Conservation (phyloP, 208 protist species). For the Leishmania aethiopica region DNA sequence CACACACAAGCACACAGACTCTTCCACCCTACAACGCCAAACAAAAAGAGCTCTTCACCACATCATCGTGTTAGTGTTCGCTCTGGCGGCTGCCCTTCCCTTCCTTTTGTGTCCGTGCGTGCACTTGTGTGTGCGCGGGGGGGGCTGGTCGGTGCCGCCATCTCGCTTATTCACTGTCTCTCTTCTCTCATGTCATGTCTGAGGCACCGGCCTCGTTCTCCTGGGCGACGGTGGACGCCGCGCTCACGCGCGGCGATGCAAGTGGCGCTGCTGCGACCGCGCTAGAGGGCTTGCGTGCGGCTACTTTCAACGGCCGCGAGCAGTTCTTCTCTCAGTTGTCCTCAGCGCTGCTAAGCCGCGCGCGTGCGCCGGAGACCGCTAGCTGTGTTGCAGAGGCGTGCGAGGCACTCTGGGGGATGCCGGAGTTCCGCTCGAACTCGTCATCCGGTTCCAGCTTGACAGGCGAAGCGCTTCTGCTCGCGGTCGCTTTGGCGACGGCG, state of each 20-base stretch:
- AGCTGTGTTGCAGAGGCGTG: constrained; percentile 14
- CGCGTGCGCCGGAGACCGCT: constrained; percentile 2
- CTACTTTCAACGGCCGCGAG: constrained; percentile 9
- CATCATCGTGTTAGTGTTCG: not conserved
- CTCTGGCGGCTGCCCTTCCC: not conserved
- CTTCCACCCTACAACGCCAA: not conserved
- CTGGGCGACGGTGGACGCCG: constrained; percentile 5
- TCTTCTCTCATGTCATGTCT: not conserved
- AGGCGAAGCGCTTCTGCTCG: constrained; percentile 25
- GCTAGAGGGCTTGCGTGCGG: constrained; percentile 6
- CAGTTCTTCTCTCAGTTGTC: constrained; percentile 23
- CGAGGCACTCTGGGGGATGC: constrained; percentile 21
- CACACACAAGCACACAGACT: too few species aligned
- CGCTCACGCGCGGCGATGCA: constrained; percentile 11
- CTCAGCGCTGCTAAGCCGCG: not conserved
- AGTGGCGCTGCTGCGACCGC: not conserved
- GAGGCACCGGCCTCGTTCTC: not conserved
- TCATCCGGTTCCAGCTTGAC: constrained; percentile 6
- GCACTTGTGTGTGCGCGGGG: not conserved
- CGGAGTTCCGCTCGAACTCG: constrained; percentile 12
- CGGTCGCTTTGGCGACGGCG: constrained; percentile 2
- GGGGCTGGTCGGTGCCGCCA: not conserved
- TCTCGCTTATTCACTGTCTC: not conserved
- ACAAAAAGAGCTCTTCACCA: not conserved
- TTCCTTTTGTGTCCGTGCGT: not conserved